These are phyloP conservation scores for Russula compacta DNA, from an alignment of 768 basidiomycete species.

Conservation along the genomic window DNA sequence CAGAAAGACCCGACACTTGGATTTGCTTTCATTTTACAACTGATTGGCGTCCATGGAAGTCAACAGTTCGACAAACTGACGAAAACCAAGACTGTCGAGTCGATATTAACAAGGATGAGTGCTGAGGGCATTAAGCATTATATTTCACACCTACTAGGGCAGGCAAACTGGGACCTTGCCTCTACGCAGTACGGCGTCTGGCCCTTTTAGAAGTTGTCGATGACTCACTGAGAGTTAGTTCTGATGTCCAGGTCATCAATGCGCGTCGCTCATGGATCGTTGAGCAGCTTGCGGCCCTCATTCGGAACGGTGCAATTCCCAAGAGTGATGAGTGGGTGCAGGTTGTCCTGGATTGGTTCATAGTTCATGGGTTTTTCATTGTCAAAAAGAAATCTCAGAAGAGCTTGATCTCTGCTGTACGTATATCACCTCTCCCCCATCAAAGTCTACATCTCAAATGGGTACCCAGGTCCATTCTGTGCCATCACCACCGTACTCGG, in stretches of 20 bases:
- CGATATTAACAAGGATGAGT: constrained; percentile 67
- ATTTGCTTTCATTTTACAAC: constrained; percentile 74
- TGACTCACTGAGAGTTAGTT: constrained; percentile 27
- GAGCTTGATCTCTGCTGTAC: constrained; percentile 47
- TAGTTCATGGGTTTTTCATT: constrained; percentile 72
- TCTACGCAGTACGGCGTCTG: constrained; percentile 32
- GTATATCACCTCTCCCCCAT: constrained; percentile 24
- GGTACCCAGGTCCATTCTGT: constrained; percentile 45
- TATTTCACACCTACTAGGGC: constrained; percentile 57
- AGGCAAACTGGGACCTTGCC: constrained; percentile 44
- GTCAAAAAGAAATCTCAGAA: constrained; percentile 67
- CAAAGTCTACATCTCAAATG: background rate
- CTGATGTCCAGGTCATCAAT: constrained; percentile 39
- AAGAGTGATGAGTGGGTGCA: constrained; percentile 75
- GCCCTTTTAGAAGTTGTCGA: background rate
- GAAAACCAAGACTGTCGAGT: constrained; percentile 86
- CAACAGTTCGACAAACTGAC: constrained; percentile 89
- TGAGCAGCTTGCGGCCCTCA: constrained; percentile 72
- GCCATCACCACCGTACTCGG: constrained; percentile 65
- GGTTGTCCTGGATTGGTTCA: constrained; percentile 69
- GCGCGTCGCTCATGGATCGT: constrained; percentile 70
- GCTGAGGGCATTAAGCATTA: constrained; percentile 67
- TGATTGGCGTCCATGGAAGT: constrained; percentile 76
- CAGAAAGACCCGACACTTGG: constrained; percentile 70
- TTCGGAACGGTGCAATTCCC: constrained; percentile 71